These are phyloP conservation scores for Fusarium sp. DNA, from an alignment of 2,329 filamentous ascomycete species.

Conservation along the genomic window DNA sequence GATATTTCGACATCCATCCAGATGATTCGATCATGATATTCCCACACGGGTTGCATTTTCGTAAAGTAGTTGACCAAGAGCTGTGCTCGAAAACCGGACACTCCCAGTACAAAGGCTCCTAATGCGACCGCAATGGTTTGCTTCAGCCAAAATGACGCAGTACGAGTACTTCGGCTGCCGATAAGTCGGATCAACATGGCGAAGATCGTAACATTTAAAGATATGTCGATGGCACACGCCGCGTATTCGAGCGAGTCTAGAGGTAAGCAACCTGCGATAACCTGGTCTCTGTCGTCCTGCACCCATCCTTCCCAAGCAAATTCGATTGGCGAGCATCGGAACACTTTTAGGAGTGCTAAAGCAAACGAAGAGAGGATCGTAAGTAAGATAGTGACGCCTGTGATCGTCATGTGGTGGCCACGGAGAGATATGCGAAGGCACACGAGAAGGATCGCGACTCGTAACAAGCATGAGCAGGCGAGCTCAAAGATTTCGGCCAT, in stretches of 20 bases:
- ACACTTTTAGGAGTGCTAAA: constrained; percentile 55
- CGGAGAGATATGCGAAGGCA: constrained; percentile 57
- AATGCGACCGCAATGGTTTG: constrained; percentile 61
- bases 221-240: constrained; percentile 61
- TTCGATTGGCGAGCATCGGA: constrained; percentile 57
- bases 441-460: constrained; percentile 56
- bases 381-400: constrained; percentile 53
- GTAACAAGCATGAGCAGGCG: constrained; percentile 55
- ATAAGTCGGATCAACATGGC: constrained; percentile 57
- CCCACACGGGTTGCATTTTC: constrained; percentile 58
- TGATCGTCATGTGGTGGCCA: constrained; percentile 51
- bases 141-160: constrained; percentile 59
- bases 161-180: constrained; percentile 56
- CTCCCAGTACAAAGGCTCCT: constrained; percentile 57
- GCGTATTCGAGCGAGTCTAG: constrained; percentile 55
- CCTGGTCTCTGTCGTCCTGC: constrained; percentile 11
- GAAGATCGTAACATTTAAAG: constrained; percentile 61
- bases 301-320: constrained; percentile 52
- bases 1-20: constrained; percentile 61
- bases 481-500: constrained; percentile 55
- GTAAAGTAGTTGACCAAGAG: constrained; percentile 50
- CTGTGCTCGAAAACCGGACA: constrained; percentile 54
- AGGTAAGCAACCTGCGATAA: constrained; percentile 38
- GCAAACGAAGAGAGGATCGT: constrained; percentile 54
- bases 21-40: constrained; percentile 57